Percentiles rank a stretch among this genome's conserved stretches.
Conservation (phyloP, 257 asterid genomes). For the Plantago ovata region DNA sequence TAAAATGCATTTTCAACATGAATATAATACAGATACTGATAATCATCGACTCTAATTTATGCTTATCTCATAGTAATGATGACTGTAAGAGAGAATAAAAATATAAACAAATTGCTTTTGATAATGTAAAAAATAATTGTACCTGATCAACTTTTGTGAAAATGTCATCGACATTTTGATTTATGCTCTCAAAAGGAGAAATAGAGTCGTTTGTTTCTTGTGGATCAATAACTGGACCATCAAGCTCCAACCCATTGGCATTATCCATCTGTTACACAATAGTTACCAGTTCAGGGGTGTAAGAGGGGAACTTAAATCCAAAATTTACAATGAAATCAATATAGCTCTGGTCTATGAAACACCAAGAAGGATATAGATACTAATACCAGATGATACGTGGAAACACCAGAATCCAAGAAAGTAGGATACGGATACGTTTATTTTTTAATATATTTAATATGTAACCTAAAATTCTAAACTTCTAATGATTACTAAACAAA, state of each 20-base stretch:
- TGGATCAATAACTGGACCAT: constrained; percentile 10
- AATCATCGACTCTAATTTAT: no score
- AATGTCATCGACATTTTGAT: constrained; percentile 43
- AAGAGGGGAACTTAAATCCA: neutral
- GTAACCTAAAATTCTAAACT: no score
- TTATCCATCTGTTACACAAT: constrained; percentile 31
- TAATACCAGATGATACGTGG: no score
- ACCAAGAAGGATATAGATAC: no score
- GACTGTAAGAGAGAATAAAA: neutral
- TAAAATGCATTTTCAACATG: no score
- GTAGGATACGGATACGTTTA: no score
- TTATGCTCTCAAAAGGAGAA: constrained; percentile 35
- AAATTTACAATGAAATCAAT: neutral
- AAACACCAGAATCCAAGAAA: no score
- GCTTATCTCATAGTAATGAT: no score
- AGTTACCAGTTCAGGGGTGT: constrained; percentile 5
- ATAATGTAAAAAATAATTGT: neutral
- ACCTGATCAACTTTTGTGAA: constrained; percentile 50
- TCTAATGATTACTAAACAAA: no score
- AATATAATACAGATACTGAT: no score
- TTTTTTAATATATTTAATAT: no score
- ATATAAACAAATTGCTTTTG: neutral
- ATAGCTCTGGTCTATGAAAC: neutral
- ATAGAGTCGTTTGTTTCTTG: constrained; percentile 16
- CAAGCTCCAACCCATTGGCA: constrained; percentile 25